A percentile compares a stretch with the other conserved stretches of the same genome.
These are phyloP conservation scores for Darksidea phi DNA, from an alignment of 495 filamentous ascomycete genomes.

Conservation along the genomic window DNA sequence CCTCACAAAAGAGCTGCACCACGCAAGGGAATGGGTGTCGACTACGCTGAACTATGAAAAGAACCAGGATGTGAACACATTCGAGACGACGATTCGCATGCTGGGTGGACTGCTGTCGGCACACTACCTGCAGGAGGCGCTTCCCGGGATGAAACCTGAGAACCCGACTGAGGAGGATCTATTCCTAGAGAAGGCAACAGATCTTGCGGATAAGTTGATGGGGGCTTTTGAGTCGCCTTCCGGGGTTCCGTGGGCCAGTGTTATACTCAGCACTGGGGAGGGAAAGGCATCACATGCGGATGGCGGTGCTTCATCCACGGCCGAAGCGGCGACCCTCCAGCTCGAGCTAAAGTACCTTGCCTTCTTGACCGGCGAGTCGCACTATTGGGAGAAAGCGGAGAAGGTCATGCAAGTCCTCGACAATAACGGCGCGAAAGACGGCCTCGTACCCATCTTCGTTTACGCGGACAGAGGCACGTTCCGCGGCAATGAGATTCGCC, in stretches of 20 bases:
- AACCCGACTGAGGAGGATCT: slow-evolving; percentile 75
- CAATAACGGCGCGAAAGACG: slow-evolving; percentile 70
- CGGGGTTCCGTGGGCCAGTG: slow-evolving; percentile 85
- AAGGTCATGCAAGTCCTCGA: slow-evolving; percentile 89
- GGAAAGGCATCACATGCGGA: slow-evolving; percentile 79
- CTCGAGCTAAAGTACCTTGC: slow-evolving; percentile 97
- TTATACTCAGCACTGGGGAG: slow-evolving; percentile 74
- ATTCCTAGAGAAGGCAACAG: slow-evolving; percentile 92
- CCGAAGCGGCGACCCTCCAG: slow-evolving; percentile 88
- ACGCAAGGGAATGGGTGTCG: slow-evolving; percentile 90
- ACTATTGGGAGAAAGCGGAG: slow-evolving; percentile 88
- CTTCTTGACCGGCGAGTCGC: slow-evolving; percentile 86
- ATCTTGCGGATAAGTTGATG: slow-evolving; percentile 82
- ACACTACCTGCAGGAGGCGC: slow-evolving; percentile 76
- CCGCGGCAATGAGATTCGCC: slow-evolving; percentile 76
- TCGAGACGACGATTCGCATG: slow-evolving; percentile 98
- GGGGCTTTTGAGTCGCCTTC: slow-evolving; percentile 83
- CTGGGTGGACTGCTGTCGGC: slow-evolving; percentile 90
- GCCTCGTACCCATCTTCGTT: slow-evolving; percentile 88
- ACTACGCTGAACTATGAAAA: slow-evolving; percentile 79
- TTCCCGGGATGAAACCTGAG: slow-evolving; percentile 40
- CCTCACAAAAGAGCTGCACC: slow-evolving; percentile 76
- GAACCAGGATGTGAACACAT: slow-evolving; percentile 93
- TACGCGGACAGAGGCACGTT: slow-evolving; percentile 77
- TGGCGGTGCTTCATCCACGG: slow-evolving; percentile 87